Evolutionary conservation across 768 basidiomycete genomes (phyloP).

Genomic region (Chalciporus piperatus): DNA sequence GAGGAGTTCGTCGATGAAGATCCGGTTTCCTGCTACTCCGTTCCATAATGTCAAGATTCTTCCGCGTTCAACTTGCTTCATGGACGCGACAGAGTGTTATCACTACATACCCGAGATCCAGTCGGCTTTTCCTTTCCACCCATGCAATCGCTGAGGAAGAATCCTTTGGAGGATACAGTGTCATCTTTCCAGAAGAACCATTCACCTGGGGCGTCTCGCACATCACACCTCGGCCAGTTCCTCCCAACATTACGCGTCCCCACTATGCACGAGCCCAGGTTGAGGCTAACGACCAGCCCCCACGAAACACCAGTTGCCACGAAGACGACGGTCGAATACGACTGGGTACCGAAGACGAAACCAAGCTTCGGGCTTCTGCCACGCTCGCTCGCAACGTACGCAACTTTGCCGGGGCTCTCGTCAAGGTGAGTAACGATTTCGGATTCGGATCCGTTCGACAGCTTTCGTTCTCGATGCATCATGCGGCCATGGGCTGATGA

Average conservation of each 20-base stretch:
- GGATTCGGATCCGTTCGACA: no score
- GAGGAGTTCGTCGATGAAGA: no score
- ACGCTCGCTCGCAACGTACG: slow-evolving; percentile 55
- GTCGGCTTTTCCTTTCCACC: slow-evolving; percentile 6
- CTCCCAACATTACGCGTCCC: slow-evolving; percentile 53
- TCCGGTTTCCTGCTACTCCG: no score
- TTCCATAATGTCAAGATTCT: no score
- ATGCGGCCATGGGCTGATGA: neutral
- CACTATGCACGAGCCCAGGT: slow-evolving; percentile 38
- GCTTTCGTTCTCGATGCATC: neutral
- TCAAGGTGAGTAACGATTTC: slow-evolving; percentile 40
- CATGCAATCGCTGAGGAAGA: slow-evolving; percentile 4
- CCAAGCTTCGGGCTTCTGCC: slow-evolving; percentile 50
- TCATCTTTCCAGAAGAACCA: slow-evolving; percentile 67
- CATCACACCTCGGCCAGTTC: slow-evolving; percentile 56
- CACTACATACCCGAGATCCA: neutral
- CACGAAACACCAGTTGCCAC: neutral
- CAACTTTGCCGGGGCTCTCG: slow-evolving; percentile 50
- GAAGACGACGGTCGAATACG: slow-evolving; percentile 38
- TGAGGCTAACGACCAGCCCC: neutral
- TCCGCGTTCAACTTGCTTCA: neutral
- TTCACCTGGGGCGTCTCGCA: slow-evolving; percentile 63
- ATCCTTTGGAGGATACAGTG: slow-evolving; percentile 52
- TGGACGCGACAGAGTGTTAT: neutral
- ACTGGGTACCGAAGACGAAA: slow-evolving; percentile 55